A percentile compares a stretch with the other conserved stretches of the same genome.
Conservation (phyloP, 2,329 filamentous ascomycete species). For the Diplocarpon mali region DNA sequence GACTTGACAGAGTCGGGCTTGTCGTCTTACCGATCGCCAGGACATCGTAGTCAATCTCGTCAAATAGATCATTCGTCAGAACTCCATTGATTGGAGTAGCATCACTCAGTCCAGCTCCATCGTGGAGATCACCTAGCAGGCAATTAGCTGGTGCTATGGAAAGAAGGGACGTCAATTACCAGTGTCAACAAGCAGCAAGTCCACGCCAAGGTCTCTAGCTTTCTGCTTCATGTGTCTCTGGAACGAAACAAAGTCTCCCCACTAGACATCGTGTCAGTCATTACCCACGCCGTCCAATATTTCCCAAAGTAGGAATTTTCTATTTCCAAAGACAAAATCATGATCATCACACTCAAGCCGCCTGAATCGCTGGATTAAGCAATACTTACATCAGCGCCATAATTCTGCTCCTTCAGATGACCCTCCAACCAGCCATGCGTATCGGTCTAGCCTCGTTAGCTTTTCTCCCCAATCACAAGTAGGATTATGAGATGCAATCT, state of each 20-base stretch:
- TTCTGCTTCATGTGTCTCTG: slow-evolving; percentile 66
- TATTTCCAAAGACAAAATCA: too few relatives aligned
- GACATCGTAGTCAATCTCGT: slow-evolving; percentile 69
- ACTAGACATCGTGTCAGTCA: slow-evolving; percentile 29
- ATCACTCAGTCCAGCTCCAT: slow-evolving; percentile 89
- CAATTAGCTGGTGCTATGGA: background rate
- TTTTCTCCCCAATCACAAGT: background rate
- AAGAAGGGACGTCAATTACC: slow-evolving; percentile 34
- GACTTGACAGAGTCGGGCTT: background rate
- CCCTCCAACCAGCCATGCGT: slow-evolving; percentile 72
- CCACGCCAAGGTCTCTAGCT: slow-evolving; percentile 66
- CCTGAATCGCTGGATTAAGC: background rate
- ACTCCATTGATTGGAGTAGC: slow-evolving; percentile 76
- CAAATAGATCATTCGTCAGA: slow-evolving; percentile 78
- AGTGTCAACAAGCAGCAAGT: slow-evolving; percentile 79
- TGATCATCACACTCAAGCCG: too few relatives aligned
- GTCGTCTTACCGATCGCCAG: slow-evolving; percentile 49
- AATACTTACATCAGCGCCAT: slow-evolving; percentile 58
- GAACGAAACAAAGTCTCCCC: slow-evolving; percentile 95
- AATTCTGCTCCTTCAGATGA: slow-evolving; percentile 81
- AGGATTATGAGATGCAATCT: too few relatives aligned
- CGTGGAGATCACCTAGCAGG: slow-evolving; percentile 54
- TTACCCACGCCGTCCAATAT: too few relatives aligned
- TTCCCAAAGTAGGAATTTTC: too few relatives aligned
- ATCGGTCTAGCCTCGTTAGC: slow-evolving; percentile 15